Conservation (phyloP, 2,329 filamentous ascomycete species). For the Fusarium clavum region DNA sequence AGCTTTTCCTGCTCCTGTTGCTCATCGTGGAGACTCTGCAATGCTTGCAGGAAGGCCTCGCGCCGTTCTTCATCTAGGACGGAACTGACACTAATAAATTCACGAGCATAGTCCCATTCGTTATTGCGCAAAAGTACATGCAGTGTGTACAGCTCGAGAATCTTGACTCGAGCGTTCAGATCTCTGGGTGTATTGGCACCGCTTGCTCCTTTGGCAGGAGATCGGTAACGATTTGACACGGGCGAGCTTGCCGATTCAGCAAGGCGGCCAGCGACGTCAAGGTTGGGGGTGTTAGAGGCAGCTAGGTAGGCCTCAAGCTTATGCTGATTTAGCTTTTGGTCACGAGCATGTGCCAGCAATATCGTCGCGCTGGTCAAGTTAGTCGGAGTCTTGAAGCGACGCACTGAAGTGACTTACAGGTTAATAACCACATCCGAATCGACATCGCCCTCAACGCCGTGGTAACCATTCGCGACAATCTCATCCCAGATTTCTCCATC, state of each 20-base stretch:
- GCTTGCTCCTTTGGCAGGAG: conserved; percentile 62
- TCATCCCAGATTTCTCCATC: conserved; percentile 96
- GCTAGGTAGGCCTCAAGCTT: conserved; percentile 91
- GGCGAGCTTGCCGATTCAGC: conserved; percentile 55
- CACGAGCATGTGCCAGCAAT: conserved; percentile 87
- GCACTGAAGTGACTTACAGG: conserved; percentile 65
- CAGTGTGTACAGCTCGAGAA: conserved; percentile 93
- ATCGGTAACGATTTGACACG: conserved; percentile 54
- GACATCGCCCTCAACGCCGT: conserved; percentile 87
- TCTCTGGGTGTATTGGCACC: conserved; percentile 87
- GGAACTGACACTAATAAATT: conserved; percentile 88
- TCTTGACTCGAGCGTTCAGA: conserved; percentile 85
- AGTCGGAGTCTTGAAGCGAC: conserved; percentile 22
- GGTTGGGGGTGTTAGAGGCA: conserved; percentile 75
- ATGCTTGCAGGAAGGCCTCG: conserved; percentile 87
- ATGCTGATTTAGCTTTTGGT: conserved; percentile 86
- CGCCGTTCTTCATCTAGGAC: conserved; percentile 92
- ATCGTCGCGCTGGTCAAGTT: conserved; percentile 77
- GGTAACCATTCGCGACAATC: conserved; percentile 87
- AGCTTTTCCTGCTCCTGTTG: conserved; percentile 76
- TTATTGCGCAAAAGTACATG: conserved; percentile 94
- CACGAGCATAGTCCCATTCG: conserved; percentile 94
- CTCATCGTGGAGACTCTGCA: conserved; percentile 87
- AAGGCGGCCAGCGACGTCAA: conserved; percentile 77
- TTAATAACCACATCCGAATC: conserved; percentile 96